These are phyloP conservation scores for Pulveroboletus sp. DNA, from an alignment of 768 basidiomycete species.

Conservation along the genomic window DNA sequence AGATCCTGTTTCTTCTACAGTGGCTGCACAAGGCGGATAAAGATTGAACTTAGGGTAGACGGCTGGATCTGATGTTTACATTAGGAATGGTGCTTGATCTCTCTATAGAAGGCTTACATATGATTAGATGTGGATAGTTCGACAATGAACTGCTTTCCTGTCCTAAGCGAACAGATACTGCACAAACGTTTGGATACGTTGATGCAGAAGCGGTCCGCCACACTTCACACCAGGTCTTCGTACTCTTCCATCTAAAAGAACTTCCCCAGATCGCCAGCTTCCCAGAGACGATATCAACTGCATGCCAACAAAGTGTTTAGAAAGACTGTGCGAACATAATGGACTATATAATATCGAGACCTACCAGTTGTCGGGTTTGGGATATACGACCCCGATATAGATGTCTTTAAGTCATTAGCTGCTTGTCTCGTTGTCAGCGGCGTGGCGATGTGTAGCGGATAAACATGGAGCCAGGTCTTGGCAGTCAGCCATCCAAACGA, in stretches of 20 bases:
- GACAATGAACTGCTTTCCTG: slow-evolving; percentile 7
- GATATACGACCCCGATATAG: background rate
- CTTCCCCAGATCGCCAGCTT: slow-evolving; percentile 40
- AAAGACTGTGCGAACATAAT: slow-evolving; percentile 28
- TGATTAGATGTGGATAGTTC: slow-evolving; percentile 24
- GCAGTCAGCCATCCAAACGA: slow-evolving; percentile 21
- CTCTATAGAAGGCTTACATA: slow-evolving; percentile 23
- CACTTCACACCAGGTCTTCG: slow-evolving; percentile 15
- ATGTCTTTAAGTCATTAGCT: background rate
- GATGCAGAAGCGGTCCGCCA: slow-evolving; percentile 12
- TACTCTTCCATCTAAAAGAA: slow-evolving; percentile 20
- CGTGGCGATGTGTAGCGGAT: slow-evolving; percentile 11
- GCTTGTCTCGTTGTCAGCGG: background rate
- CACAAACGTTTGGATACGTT: background rate
- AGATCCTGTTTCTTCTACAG: background rate
- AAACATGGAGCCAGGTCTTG: slow-evolving; percentile 19
- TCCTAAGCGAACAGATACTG: background rate
- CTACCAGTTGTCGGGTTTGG: background rate
- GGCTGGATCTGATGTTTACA: slow-evolving; percentile 34
- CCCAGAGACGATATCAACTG: slow-evolving; percentile 44
- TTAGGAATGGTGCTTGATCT: slow-evolving; percentile 11
- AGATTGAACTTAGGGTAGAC: slow-evolving; percentile 41
- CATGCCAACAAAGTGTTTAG: slow-evolving; percentile 48
- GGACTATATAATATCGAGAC: background rate
- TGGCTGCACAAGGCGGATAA: slow-evolving; percentile 28